Base-by-base conservation (phyloP, 495 filamentous ascomycete genomes). In the Bombardia bombarda region DNA sequence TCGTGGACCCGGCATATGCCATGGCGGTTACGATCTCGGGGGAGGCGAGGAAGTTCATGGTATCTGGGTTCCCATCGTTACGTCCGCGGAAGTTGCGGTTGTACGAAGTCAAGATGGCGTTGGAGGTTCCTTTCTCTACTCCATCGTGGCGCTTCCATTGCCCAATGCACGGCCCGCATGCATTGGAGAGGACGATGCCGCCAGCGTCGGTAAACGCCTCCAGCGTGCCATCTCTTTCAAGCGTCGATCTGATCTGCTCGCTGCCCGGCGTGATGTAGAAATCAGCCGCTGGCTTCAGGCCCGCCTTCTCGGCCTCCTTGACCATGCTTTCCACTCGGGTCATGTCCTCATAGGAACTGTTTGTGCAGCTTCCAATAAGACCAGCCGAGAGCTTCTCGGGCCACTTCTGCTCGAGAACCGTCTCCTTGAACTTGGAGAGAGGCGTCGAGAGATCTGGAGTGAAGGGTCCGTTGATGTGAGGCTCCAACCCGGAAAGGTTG, bases 331-430 rank as follows among this genome's bases (percentile, higher is more conserved):
- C 92, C 13, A 88, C 84, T 38, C 92, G 81, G 8, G 87, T 89
- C 92, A 98, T 98, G 57, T 98, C 92, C 66, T 95, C 80, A 62
- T 95, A 98, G 3, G 92, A 97, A 63, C 86, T 93, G 73, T 98
- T 98, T 12, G 92, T 98, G 69, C 92, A 98, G 69, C 87, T 94
- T 33, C 92, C 92, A 55, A 98, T 98, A 21, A 98, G 75, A 43
- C 90, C 87, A 7, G 92, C 90, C 6, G 86, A 88, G 46, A 98
- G 83, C 33, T 81, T 85, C 58, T 84, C 78, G 6, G 92, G 92
- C 92, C 92, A 98, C 24, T 84, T 66, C 61, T 96, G 84, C 56
- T 82, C 72, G 57, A 83, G 73, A 5, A 93, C 88, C 1, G 83
- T 82, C 35, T 87, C 74, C 51, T 85, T 82, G 60, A 98, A 98